phyloP scores from a whole-genome alignment of 768 basidiomycete species.

The Lentinula raphanica region DNA sequence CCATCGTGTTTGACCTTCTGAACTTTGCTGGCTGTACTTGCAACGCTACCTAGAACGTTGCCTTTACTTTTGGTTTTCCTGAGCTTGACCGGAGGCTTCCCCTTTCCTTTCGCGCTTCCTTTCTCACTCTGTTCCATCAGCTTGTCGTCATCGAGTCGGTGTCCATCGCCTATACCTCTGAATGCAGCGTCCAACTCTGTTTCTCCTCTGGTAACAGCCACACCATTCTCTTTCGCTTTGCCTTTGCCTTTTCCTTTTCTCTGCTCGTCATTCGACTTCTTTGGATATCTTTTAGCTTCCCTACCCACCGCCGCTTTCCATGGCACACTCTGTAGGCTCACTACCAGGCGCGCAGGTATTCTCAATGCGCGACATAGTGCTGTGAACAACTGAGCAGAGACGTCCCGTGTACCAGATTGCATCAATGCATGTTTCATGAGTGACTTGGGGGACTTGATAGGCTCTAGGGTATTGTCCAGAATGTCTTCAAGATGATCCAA shows the following conservation, averaged over 20 bases:
- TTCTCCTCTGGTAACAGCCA: conserved; percentile 29
- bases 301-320: conserved; percentile 74
- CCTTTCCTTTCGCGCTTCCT: conserved; percentile 56
- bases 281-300: conserved; percentile 37
- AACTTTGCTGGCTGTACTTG: conserved; percentile 11
- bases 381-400: conserved; percentile 87
- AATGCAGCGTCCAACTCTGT: too few relatives aligned
- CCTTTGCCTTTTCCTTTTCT: conserved; percentile 19
- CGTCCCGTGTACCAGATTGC: conserved; percentile 76
- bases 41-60: conserved; percentile 29
- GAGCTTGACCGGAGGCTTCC: conserved; percentile 49
- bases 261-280: conserved; percentile 23
- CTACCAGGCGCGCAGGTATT: conserved; percentile 82
- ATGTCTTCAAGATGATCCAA: conserved; percentile 39
- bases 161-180: too few relatives aligned
- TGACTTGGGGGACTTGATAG: conserved; percentile 72
- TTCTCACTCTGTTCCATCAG: conserved; percentile 35
- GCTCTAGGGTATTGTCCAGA: conserved; percentile 50
- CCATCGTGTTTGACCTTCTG: conserved; percentile 5
- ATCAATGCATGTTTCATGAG: conserved; percentile 91
- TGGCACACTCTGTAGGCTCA: conserved; percentile 87
- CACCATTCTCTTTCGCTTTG: conserved; percentile 27
- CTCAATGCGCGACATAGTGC: conserved; percentile 81
- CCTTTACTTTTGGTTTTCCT: conserved; percentile 52
- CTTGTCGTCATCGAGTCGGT: conserved; percentile 27